Percentiles rank a stretch among this genome's conserved stretches.
Evolutionary conservation across 179 eudicot species (phyloP).

Genomic region (Beta macrorhiza): DNA sequence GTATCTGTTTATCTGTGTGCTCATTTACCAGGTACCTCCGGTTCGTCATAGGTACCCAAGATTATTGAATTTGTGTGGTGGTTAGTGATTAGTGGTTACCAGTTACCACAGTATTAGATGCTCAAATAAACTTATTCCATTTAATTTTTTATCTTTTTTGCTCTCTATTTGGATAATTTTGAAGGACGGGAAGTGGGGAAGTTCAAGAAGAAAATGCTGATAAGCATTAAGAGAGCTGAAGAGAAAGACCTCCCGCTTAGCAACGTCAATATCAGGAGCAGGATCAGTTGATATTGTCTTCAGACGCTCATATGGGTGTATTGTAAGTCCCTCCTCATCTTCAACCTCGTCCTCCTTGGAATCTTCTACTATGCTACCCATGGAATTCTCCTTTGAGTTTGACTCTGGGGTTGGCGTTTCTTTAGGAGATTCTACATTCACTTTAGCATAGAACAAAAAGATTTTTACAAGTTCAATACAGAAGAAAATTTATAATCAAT

Average conservation of each 20-base stretch:
- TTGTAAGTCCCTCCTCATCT: conserved; percentile 79
- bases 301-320: conserved; percentile 80
- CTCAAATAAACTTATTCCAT: not conserved
- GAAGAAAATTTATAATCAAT: not conserved
- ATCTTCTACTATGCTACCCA: conserved; percentile 73
- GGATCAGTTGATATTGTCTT: conserved; percentile 68
- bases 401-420: conserved; percentile 41
- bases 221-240: not conserved
- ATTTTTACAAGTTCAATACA: conserved; percentile 12
- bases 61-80: too few relatives aligned
- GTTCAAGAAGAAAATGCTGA: not conserved
- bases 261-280: conserved; percentile 69
- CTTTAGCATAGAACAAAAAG: conserved; percentile 35
- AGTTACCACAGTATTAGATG: not conserved
- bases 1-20: too few relatives aligned
- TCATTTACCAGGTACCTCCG: too few relatives aligned
- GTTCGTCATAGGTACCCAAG: too few relatives aligned
- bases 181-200: not conserved
- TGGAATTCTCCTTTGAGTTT: conserved; percentile 49
- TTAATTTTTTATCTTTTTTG: not conserved
- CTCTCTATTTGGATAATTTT: not conserved
- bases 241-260: conserved; percentile 82
- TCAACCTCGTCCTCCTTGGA: conserved; percentile 76
- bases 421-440: conserved; percentile 50
- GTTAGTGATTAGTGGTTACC: too few relatives aligned